Evolutionary conservation across 2,329 filamentous ascomycete genomes (phyloP).

Genomic region (Blumeria hordei): DNA sequence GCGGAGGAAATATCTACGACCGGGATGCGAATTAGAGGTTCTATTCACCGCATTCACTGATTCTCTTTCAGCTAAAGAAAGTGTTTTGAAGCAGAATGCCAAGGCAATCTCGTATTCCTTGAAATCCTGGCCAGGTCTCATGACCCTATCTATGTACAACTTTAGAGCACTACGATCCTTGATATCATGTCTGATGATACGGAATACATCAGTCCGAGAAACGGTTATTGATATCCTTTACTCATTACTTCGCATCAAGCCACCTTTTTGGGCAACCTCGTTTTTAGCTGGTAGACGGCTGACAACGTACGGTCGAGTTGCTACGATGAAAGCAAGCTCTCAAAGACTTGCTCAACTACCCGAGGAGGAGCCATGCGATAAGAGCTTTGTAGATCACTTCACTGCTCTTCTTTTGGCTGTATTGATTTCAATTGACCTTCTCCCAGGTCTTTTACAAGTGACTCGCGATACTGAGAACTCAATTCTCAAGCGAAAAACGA

Average conservation of each 20-base stretch:
- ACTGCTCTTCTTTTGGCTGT: constrained; percentile 70
- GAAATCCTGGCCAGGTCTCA: constrained; percentile 81
- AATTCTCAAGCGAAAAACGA: constrained; percentile 64
- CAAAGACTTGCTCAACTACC: constrained; percentile 27
- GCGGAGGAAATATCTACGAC: constrained; percentile 57
- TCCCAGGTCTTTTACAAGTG: constrained; percentile 35
- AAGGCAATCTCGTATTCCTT: constrained; percentile 80
- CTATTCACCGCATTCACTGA: constrained; percentile 88
- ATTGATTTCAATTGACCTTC: constrained; percentile 58
- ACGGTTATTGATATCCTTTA: constrained; percentile 77
- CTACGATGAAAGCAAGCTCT: constrained; percentile 43
- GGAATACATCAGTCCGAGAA: constrained; percentile 34
- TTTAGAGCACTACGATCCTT: constrained; percentile 68
- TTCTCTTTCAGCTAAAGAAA: constrained; percentile 35
- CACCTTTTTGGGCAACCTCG: constrained; percentile 81
- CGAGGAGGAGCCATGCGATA: constrained; percentile 43
- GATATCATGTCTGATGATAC: constrained; percentile 34
- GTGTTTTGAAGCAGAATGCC: constrained; percentile 56
- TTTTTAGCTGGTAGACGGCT: constrained; percentile 80
- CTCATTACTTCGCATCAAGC: constrained; percentile 60
- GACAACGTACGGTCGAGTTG: constrained; percentile 89
- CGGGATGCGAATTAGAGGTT: constrained; percentile 72
- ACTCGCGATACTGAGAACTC: constrained; percentile 44
- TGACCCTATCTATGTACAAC: constrained; percentile 70
- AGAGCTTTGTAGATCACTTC: constrained; percentile 84